These are phyloP conservation scores for Podosphaera fusca DNA, from an alignment of 2,329 filamentous ascomycete genomes.

Conservation along the genomic window DNA sequence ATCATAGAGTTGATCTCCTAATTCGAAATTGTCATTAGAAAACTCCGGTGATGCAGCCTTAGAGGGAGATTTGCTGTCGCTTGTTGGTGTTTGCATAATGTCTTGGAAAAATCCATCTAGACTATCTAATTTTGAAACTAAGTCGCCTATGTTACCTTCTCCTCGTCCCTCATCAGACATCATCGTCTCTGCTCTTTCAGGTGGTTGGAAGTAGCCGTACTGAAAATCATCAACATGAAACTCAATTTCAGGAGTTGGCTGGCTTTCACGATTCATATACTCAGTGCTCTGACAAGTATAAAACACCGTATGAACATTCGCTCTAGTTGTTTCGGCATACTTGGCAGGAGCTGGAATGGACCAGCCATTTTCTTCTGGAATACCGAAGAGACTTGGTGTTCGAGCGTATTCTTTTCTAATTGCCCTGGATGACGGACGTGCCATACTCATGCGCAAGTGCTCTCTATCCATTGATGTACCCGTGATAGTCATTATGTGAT, in stretches of 20 bases:
- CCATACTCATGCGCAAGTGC: conserved; percentile 96
- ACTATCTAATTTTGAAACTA: conserved; percentile 59
- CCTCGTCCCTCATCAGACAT: conserved; percentile 50
- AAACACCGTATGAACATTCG: conserved; percentile 89
- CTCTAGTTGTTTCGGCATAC: conserved; percentile 64
- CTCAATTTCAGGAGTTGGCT: conserved; percentile 62
- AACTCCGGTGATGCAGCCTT: conserved; percentile 43
- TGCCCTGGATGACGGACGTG: conserved; percentile 59
- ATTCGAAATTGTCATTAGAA: conserved; percentile 41
- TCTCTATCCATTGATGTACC: conserved; percentile 83
- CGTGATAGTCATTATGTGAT: conserved; percentile 87
- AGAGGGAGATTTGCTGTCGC: conserved; percentile 33
- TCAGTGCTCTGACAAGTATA: conserved; percentile 65
- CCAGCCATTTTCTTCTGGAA: conserved; percentile 89
- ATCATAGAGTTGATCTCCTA: conserved; percentile 67
- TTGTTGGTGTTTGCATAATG: conserved; percentile 28
- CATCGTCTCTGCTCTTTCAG: conserved; percentile 61
- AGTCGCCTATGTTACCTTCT: conserved; percentile 56
- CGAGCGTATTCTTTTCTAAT: conserved; percentile 87
- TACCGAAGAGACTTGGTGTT: conserved; percentile 85
- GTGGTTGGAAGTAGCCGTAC: conserved; percentile 38
- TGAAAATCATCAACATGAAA: conserved; percentile 73
- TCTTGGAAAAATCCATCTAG: conserved; percentile 68
- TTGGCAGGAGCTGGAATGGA: conserved; percentile 81
- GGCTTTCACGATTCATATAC: conserved; percentile 32